These are phyloP conservation scores for Takashimella koratensis DNA, from an alignment of 1,284 basidiomycete genomes.

Conservation along the genomic window DNA sequence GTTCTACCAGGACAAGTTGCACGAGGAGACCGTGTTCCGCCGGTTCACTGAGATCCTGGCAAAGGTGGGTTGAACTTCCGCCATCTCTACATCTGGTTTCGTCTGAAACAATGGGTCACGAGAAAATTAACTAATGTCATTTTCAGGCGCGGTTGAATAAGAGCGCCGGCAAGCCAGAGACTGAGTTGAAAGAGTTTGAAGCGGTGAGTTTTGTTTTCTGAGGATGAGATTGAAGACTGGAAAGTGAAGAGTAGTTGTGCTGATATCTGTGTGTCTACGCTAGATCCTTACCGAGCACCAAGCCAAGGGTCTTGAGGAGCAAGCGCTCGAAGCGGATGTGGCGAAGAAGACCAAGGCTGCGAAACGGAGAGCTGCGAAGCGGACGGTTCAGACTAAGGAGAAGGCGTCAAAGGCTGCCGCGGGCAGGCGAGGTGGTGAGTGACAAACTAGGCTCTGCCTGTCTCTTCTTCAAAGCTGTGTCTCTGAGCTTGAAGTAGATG, in stretches of 20 bases:
- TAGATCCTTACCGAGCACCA: constrained; percentile 79
- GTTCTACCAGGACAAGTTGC: constrained; percentile 92
- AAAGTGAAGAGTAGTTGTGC: constrained; percentile 13
- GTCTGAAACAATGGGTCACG: constrained; percentile 62
- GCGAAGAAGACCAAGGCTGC: constrained; percentile 74
- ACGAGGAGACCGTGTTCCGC: constrained; percentile 77
- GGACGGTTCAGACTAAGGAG: constrained; percentile 9
- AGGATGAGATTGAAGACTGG: neutral
- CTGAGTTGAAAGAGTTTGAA: constrained; percentile 86
- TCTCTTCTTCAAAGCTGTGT: no score
- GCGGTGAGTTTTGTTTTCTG: constrained; percentile 55
- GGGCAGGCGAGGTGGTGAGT: constrained; percentile 6
- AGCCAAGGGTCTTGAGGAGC: constrained; percentile 83
- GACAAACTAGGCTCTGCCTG: neutral
- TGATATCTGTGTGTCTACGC: neutral
- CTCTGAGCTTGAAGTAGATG: no score
- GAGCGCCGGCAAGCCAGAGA: constrained; percentile 81
- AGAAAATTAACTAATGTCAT: constrained; percentile 70
- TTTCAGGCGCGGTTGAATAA: constrained; percentile 73
- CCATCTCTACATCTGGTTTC: neutral
- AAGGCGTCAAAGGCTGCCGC: constrained; percentile 1
- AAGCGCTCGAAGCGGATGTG: constrained; percentile 79
- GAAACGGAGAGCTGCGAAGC: constrained; percentile 57
- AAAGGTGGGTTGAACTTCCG: constrained; percentile 55
- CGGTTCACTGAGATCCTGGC: constrained; percentile 84